These are phyloP conservation scores for Ruellia speciosa DNA, from an alignment of 305 asterid species.

Conservation along the genomic window DNA sequence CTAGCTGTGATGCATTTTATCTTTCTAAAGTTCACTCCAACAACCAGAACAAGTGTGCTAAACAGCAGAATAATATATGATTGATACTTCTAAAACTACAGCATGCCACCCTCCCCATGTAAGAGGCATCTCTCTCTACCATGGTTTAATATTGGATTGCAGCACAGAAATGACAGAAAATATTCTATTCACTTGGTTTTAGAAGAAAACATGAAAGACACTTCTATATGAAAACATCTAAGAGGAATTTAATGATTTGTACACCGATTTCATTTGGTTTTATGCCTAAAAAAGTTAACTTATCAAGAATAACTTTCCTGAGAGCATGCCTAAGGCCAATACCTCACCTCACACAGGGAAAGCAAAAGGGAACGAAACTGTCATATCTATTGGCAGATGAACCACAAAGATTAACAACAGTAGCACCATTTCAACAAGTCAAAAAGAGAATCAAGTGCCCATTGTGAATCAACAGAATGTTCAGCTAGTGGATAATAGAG, in stretches of 20 bases:
- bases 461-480: slow-evolving; percentile 10
- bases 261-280: neutral
- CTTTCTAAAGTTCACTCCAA: slow-evolving; percentile 2
- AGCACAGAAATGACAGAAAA: neutral
- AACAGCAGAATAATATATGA: neutral
- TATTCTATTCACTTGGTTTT: neutral
- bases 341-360: slow-evolving; percentile 3
- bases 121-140: neutral
- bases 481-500: slow-evolving; percentile 19
- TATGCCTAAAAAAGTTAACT: neutral
- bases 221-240: neutral
- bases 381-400: slow-evolving; percentile 6
- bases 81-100: neutral
- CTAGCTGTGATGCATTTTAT: neutral
- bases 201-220: neutral
- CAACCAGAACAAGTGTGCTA: slow-evolving; percentile 1
- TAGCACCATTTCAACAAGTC: slow-evolving; percentile 7
- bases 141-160: neutral
- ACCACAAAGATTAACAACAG: slow-evolving; percentile 1
- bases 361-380: neutral
- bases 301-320: neutral
- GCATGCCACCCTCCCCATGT: neutral
- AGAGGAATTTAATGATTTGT: neutral
- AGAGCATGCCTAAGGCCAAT: neutral
- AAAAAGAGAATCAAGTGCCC: slow-evolving; percentile 2